Conservation (phyloP, 139 green algal genomes). For the Mesostigma viride region DNA sequence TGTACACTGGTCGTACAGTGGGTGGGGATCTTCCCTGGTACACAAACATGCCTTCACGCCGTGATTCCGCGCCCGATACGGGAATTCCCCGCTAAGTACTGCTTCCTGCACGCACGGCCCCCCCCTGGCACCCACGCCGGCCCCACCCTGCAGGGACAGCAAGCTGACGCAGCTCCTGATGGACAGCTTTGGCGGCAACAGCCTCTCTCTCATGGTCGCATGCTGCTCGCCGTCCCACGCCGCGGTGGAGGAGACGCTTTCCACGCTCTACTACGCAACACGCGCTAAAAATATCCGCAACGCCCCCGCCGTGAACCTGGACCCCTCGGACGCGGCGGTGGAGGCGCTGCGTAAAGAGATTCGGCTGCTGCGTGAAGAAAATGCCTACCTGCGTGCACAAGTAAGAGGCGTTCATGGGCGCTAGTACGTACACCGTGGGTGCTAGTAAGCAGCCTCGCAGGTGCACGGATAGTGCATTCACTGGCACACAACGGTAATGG, state of each 20-base stretch:
- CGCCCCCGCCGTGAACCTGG: conserved; percentile 48
- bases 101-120: no score
- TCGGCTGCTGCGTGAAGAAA: conserved; percentile 54
- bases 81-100: no score
- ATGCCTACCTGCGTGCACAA: conserved; percentile 37
- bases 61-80: no score
- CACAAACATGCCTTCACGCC: conserved; percentile 20
- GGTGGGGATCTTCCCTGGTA: neutral
- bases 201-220: conserved; percentile 76
- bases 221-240: conserved; percentile 57
- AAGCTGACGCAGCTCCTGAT: conserved; percentile 75
- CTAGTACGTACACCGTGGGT: no score
- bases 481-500: no score
- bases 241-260: conserved; percentile 65
- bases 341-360: conserved; percentile 44
- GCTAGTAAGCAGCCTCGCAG: no score
- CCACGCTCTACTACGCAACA: conserved; percentile 73
- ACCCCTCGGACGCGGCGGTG: neutral
- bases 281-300: conserved; percentile 79
- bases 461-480: no score
- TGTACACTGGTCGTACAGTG: no score
- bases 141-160: conserved; percentile 5
- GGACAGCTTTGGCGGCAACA: conserved; percentile 52
- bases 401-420: conserved; percentile 32
- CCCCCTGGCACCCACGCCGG: no score